Evolutionary conservation across 257 asterid species (phyloP).

Genomic region (Solanum sitiens): DNA sequence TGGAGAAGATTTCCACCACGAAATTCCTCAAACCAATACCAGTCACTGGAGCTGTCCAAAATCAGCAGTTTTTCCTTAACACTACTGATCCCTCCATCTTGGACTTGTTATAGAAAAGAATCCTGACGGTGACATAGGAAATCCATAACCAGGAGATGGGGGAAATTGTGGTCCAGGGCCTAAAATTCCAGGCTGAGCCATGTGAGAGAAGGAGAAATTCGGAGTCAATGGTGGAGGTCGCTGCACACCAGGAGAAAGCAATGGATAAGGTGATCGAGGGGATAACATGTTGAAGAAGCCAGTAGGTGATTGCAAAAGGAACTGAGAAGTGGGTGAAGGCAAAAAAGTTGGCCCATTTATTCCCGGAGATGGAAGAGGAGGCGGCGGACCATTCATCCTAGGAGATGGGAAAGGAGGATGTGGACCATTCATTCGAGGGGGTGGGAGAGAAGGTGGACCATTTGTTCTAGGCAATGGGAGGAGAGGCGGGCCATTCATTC

Average conservation of each 20-base stretch:
- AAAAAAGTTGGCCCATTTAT: conserved; percentile 46
- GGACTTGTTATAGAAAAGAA: conserved; percentile 65
- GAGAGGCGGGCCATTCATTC: conserved; percentile 24
- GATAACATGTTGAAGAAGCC: conserved; percentile 55
- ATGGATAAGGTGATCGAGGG: conserved; percentile 78
- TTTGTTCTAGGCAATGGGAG: not conserved
- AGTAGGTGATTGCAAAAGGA: conserved; percentile 66
- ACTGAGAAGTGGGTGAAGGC: conserved; percentile 85
- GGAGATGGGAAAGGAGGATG: conserved; percentile 27
- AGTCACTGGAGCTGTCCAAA: conserved; percentile 9
- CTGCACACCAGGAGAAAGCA: conserved; percentile 78
- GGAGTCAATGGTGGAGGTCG: conserved; percentile 63
- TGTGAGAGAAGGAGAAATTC: conserved; percentile 57
- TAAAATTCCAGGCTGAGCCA: conserved; percentile 64
- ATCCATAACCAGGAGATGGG: conserved; percentile 84
- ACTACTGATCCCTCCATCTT: conserved; percentile 74
- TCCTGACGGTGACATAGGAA: conserved; percentile 76
- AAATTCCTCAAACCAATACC: conserved; percentile 7
- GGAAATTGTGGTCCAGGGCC: conserved; percentile 84
- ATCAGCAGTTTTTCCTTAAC: conserved; percentile 22
- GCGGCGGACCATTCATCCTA: conserved; percentile 43
- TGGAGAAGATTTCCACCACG: conserved; percentile 6
- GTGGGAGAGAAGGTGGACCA: conserved; percentile 14
- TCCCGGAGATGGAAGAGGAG: conserved; percentile 44
- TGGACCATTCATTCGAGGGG: conserved; percentile 3